phyloP scores from a whole-genome alignment of 2,329 filamentous ascomycete species.

The Fusarium guadeloupense region DNA sequence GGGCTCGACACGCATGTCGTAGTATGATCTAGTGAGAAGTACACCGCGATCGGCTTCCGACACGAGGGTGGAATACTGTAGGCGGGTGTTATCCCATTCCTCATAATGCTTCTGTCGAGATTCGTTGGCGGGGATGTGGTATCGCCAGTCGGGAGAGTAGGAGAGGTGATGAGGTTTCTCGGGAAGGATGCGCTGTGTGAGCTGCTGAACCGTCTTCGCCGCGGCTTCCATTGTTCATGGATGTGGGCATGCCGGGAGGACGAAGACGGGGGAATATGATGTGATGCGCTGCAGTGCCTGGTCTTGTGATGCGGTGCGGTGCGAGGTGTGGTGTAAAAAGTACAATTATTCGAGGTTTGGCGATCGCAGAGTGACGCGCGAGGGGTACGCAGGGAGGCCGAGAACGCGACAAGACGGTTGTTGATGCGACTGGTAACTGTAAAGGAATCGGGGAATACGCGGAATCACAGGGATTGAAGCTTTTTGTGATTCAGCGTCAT shows the following conservation, averaged over 20 bases:
- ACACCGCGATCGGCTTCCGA: slow-evolving; percentile 67
- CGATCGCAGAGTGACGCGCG: slow-evolving; percentile 38
- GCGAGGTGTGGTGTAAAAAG: not conserved
- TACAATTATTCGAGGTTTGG: slow-evolving; percentile 21
- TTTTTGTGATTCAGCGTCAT: slow-evolving; percentile 4
- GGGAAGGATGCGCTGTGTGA: slow-evolving; percentile 63
- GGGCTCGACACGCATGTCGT: slow-evolving; percentile 65
- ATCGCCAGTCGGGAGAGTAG: slow-evolving; percentile 58
- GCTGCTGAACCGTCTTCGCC: slow-evolving; percentile 64
- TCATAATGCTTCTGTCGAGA: slow-evolving; percentile 50
- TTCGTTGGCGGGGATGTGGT: slow-evolving; percentile 55
- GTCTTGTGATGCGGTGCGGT: slow-evolving; percentile 9
- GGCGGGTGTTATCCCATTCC: slow-evolving; percentile 59
- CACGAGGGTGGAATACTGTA: slow-evolving; percentile 67
- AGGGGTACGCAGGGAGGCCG: slow-evolving; percentile 32
- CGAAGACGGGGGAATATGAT: slow-evolving; percentile 39
- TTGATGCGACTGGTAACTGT: slow-evolving; percentile 3
- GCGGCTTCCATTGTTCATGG: slow-evolving; percentile 66
- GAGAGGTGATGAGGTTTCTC: slow-evolving; percentile 64
- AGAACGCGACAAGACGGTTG: slow-evolving; percentile 35
- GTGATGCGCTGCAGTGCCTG: slow-evolving; percentile 26
- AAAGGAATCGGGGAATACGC: not conserved
- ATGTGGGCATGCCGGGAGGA: slow-evolving; percentile 50
- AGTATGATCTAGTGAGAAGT: slow-evolving; percentile 65
- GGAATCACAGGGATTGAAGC: slow-evolving; percentile 7